Percentiles rank a stretch among this genome's conserved stretches.
Evolutionary conservation across 495 filamentous ascomycete genomes (phyloP).

Genomic region (Pyronema domesticum): DNA sequence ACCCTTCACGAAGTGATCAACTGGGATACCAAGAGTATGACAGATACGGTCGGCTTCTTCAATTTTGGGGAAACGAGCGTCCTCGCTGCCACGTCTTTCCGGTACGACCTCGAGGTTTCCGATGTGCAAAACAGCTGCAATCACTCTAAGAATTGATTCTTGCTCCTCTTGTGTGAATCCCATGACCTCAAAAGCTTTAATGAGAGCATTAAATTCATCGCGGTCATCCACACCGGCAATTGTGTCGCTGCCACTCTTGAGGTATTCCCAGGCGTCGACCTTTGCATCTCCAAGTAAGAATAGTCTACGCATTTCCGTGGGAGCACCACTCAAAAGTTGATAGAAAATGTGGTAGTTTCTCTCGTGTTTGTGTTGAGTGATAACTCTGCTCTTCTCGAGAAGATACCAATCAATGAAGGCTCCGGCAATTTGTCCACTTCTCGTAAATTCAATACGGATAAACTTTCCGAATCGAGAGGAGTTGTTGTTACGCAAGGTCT

Average conservation of each 20-base stretch:
- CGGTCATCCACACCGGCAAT: conserved; percentile 81
- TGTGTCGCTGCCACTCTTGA: conserved; percentile 68
- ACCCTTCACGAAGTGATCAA: conserved; percentile 71
- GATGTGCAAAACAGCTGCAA: conserved; percentile 82
- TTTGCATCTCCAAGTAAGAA: conserved; percentile 55
- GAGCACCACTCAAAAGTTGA: conserved; percentile 75
- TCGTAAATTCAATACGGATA: conserved; percentile 89
- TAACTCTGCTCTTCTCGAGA: conserved; percentile 88
- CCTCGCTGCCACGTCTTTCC: conserved; percentile 77
- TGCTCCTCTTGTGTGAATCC: conserved; percentile 81
- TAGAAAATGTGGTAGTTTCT: conserved; percentile 98
- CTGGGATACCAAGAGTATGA: conserved; percentile 61
- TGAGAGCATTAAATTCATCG: conserved; percentile 74
- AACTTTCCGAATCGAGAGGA: conserved; percentile 98
- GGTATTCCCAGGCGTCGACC: conserved; percentile 81
- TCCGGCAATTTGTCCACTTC: conserved; percentile 78
- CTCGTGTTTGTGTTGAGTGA: conserved; percentile 67
- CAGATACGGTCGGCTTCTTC: conserved; percentile 60
- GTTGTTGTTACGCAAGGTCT: conserved; percentile 96
- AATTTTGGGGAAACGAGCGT: conserved; percentile 63
- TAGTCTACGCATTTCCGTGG: conserved; percentile 48
- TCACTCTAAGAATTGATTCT: conserved; percentile 58
- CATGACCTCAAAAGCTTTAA: conserved; percentile 93
- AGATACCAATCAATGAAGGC: conserved; percentile 99
- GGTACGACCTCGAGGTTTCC: conserved; percentile 80